phyloP scores from a whole-genome alignment of 1,284 basidiomycete genomes.

The Phaffia rhodozyma region DNA sequence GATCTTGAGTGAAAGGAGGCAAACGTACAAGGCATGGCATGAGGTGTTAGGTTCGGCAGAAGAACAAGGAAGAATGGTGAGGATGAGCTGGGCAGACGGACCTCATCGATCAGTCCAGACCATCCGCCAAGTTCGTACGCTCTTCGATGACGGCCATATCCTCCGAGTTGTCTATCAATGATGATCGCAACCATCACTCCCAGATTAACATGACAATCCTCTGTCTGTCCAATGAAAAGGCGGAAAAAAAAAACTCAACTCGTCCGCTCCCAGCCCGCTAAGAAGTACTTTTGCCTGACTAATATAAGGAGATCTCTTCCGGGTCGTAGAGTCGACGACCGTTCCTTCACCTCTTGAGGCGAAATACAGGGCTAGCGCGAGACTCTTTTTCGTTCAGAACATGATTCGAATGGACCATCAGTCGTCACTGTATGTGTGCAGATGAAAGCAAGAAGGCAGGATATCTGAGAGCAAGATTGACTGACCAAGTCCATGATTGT shows the following conservation, averaged over 20 bases:
- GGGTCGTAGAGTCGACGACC: constrained; percentile 33
- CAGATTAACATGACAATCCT: no score
- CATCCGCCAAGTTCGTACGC: constrained; percentile 58
- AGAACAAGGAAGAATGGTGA: neutral
- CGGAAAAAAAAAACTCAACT: constrained; percentile 33
- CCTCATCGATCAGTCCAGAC: constrained; percentile 66
- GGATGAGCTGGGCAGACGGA: constrained; percentile 29
- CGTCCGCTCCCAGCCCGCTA: constrained; percentile 89
- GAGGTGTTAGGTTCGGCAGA: neutral
- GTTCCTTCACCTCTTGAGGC: constrained; percentile 67
- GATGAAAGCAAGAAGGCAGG: no score
- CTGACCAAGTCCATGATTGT: constrained; percentile 88
- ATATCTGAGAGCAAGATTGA: neutral
- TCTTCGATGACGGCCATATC: constrained; percentile 79
- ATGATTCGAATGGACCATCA: constrained; percentile 4
- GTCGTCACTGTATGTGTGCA: neutral
- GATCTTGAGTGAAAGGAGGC: constrained; percentile 41
- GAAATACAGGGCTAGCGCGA: constrained; percentile 85
- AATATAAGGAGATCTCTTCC: constrained; percentile 44
- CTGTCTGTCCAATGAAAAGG: neutral
- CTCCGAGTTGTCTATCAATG: constrained; percentile 54
- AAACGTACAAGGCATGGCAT: neutral
- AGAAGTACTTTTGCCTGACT: constrained; percentile 72
- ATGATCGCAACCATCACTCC: neutral
- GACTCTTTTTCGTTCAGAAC: constrained; percentile 45